Percentiles rank a stretch among this genome's conserved stretches.
Conservation (phyloP, 2,329 filamentous ascomycete species). For the Colletotrichum brevisporum region DNA sequence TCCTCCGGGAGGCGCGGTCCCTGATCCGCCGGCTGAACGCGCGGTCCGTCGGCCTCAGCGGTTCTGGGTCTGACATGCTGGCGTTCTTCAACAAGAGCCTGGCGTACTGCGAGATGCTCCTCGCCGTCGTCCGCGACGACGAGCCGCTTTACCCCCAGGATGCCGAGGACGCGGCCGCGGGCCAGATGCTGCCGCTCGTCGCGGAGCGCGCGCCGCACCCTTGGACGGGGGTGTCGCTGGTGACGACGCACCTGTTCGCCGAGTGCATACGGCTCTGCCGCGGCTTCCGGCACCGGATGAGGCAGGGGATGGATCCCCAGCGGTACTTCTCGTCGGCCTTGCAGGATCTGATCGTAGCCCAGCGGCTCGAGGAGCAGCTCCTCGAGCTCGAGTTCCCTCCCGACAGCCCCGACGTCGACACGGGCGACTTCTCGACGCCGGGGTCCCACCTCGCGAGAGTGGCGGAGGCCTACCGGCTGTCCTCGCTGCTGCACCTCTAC, state of each 20-base stretch:
- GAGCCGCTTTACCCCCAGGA: conserved; percentile 37
- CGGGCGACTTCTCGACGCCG: conserved; percentile 47
- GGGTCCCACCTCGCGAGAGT: conserved; percentile 50
- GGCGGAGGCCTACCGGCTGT: conserved; percentile 55
- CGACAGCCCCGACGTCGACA: conserved; percentile 44
- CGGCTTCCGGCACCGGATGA: conserved; percentile 48
- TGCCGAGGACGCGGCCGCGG: background rate
- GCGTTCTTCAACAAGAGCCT: conserved; percentile 56
- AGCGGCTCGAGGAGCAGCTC: conserved; percentile 52
- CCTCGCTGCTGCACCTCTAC: conserved; percentile 56
- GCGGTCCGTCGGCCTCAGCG: conserved; percentile 35
- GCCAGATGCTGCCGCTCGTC: conserved; percentile 1
- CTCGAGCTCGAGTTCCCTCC: conserved; percentile 48
- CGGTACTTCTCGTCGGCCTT: conserved; percentile 45
- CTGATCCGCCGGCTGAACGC: conserved; percentile 47
- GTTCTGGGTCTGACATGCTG: conserved; percentile 48
- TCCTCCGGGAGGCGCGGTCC: conserved; percentile 48
- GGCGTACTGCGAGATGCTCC: conserved; percentile 56
- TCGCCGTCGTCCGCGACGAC: conserved; percentile 54
- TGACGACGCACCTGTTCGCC: conserved; percentile 50
- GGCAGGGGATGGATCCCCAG: conserved; percentile 44
- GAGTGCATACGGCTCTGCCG: conserved; percentile 54
- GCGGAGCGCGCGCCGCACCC: conserved; percentile 48
- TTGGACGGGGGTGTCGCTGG: conserved; percentile 55
- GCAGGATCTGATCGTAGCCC: conserved; percentile 51